Evolutionary conservation across 169 alveolate genomes (phyloP).

Genomic region (Plasmodium vinckei): DNA sequence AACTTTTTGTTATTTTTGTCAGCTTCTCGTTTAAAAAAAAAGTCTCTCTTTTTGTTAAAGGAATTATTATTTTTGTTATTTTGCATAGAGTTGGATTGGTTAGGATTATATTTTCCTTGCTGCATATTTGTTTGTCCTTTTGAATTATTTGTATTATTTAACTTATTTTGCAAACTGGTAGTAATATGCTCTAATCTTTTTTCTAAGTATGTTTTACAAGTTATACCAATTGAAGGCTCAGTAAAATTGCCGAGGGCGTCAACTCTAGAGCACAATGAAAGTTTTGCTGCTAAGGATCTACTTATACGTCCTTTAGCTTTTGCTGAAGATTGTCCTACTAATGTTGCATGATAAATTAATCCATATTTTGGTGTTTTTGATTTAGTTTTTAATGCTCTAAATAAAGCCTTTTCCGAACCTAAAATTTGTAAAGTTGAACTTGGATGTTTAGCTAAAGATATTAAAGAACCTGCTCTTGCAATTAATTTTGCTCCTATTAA

Average conservation of each 20-base stretch:
- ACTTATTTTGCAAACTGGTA: conserved; percentile 33
- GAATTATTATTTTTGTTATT: conserved; percentile 10
- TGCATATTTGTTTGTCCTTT: conserved; percentile 29
- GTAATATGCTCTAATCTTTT: conserved; percentile 85
- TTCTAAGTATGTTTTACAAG: conserved; percentile 93
- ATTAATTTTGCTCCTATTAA: conserved; percentile 99
- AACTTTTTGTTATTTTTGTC: conserved; percentile 55
- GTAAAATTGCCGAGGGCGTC: conserved; percentile 97
- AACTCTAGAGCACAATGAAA: conserved; percentile 98
- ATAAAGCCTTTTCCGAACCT: conserved; percentile 99
- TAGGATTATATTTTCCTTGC: conserved; percentile 60
- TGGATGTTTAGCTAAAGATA: conserved; percentile 99
- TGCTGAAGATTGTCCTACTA: conserved; percentile 99
- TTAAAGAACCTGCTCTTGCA: conserved; percentile 99
- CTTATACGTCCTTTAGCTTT: conserved; percentile 98
- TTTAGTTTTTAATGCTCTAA: conserved; percentile 98
- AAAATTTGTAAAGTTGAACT: conserved; percentile 99
- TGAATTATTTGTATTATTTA: conserved; percentile 15
- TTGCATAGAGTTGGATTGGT: conserved; percentile 27
- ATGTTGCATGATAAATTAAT: conserved; percentile 98
- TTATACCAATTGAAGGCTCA: conserved; percentile 95
- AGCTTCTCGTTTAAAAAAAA: conserved; percentile 47
- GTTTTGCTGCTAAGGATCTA: conserved; percentile 98
- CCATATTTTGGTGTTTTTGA: conserved; percentile 99
- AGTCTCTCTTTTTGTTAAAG: conserved; percentile 38